Base-by-base conservation (phyloP, 345 rosid species). In the Cardamine occulta region DNA sequence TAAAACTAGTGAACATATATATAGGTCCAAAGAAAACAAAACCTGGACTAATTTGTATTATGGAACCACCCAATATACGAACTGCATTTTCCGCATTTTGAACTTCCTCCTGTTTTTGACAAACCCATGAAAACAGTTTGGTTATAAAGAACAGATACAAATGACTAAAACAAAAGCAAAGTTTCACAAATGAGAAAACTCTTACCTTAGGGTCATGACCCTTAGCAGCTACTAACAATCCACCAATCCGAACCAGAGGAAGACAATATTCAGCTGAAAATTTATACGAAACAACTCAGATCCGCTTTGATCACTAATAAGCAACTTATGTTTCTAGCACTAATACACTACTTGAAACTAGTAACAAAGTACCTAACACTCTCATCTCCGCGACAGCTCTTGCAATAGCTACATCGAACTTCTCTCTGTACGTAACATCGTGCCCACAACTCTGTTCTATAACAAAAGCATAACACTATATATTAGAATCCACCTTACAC, bases 361-460 rank as follows among this genome's bases (percentile, higher is more conserved):
- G 42, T 53, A 26, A 56, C 21, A 76, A 44, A 70, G 10, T 31
- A 94, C 98, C 96, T 77, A 94, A 82, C 52, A 91, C 81, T 85
- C 97, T 88, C 97, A 94, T 86, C 78, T 94, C 98, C 1, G 97
- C 93, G 1, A 94, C 98, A 68, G 97, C 97, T 86, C 98, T 91
- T 66, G 98, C 97, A 39, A 91, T 88, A 31, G 93, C 92, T 4
- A 91, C 87, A 84, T 94, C 98, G 83, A 88, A 94, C 73, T 81
- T 78, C 81, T 91, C 97, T 84, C 97, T 88, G 72, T 80, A 88
- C 63, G 58, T 37, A 32, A 65, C 39, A 81, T 87, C 77, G 44
- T 86, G 89, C 59, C 96, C 98, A 60, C 84, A 73, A 76, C 80
- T 81, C 98, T 94, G 92, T 83, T 83, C 87, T 79, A 84, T 28